These are phyloP conservation scores for Trichoderma asperelloides DNA, from an alignment of 495 filamentous ascomycete genomes.

Conservation along the genomic window DNA sequence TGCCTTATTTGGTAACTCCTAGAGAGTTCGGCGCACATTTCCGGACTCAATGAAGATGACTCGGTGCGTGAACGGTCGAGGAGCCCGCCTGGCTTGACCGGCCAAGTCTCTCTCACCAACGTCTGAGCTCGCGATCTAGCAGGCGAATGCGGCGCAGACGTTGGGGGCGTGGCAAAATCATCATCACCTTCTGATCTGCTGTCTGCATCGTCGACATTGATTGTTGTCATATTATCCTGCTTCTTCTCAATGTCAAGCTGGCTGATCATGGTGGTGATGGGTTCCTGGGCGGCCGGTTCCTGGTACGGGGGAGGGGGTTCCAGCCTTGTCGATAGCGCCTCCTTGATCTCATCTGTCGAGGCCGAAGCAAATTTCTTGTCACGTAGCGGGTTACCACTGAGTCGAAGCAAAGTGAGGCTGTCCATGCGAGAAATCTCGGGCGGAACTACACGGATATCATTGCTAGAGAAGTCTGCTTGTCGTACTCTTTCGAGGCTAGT, in stretches of 20 bases:
- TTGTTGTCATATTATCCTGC: neutral
- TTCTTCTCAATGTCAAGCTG: neutral
- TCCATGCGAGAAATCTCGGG: slow-evolving; percentile 74
- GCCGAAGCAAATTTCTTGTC: slow-evolving; percentile 79
- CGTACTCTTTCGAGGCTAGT: slow-evolving; percentile 53
- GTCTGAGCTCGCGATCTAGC: slow-evolving; percentile 33
- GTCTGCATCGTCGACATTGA: slow-evolving; percentile 23
- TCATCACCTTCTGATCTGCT: slow-evolving; percentile 56
- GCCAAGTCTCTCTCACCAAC: slow-evolving; percentile 41
- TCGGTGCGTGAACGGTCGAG: slow-evolving; percentile 64
- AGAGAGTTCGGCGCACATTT: slow-evolving; percentile 40
- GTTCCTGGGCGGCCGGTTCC: neutral
- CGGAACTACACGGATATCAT: slow-evolving; percentile 68
- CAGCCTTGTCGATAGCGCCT: slow-evolving; percentile 59
- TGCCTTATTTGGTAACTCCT: slow-evolving; percentile 37
- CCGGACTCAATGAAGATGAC: slow-evolving; percentile 43
- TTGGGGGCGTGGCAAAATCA: slow-evolving; percentile 49
- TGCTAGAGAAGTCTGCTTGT: slow-evolving; percentile 73
- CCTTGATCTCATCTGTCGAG: slow-evolving; percentile 73
- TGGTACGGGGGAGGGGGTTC: slow-evolving; percentile 38
- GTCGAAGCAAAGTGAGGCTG: slow-evolving; percentile 56
- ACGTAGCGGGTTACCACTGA: slow-evolving; percentile 78
- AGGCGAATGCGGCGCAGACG: slow-evolving; percentile 38
- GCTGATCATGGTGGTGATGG: neutral
- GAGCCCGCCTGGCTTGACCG: slow-evolving; percentile 58